Percentiles rank a stretch among this genome's conserved stretches.
Evolutionary conservation across 139 green algal species (phyloP).

Genomic region (Asterochloris sp.): DNA sequence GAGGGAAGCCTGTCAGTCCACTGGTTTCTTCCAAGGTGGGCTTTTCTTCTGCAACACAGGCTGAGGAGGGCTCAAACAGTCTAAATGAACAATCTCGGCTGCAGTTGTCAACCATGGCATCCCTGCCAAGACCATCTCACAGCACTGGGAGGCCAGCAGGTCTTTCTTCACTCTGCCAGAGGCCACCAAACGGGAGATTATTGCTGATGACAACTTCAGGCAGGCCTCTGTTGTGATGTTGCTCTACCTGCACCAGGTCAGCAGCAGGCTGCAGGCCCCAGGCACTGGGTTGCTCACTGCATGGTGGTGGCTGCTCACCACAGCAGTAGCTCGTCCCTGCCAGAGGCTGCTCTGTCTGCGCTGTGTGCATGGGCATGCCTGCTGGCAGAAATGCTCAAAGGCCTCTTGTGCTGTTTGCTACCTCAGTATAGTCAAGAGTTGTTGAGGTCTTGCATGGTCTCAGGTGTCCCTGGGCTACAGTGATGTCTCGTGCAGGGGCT

Average conservation of each 20-base stretch:
- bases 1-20: conserved; percentile 27
- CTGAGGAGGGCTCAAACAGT: background rate
- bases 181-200: conserved; percentile 61
- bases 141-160: conserved; percentile 45
- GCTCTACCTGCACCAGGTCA: background rate
- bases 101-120: conserved; percentile 80
- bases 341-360: background rate
- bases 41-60: background rate
- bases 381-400: background rate
- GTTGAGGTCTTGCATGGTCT: background rate
- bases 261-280: too few species aligned
- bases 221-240: background rate
- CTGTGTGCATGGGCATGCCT: background rate
- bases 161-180: conserved; percentile 75
- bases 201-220: conserved; percentile 65
- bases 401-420: too few species aligned
- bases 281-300: background rate
- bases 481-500: too few species aligned
- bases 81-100: background rate
- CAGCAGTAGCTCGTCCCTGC: background rate
- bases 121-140: conserved; percentile 38
- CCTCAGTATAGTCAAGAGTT: too few species aligned
- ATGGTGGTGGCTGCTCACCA: background rate
- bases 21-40: conserved; percentile 65
- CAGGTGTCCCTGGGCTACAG: background rate